A percentile compares a stretch with the other conserved stretches of the same genome.
Evolutionary conservation across 768 basidiomycete genomes (phyloP).

Genomic region (Agrocybe pediades): DNA sequence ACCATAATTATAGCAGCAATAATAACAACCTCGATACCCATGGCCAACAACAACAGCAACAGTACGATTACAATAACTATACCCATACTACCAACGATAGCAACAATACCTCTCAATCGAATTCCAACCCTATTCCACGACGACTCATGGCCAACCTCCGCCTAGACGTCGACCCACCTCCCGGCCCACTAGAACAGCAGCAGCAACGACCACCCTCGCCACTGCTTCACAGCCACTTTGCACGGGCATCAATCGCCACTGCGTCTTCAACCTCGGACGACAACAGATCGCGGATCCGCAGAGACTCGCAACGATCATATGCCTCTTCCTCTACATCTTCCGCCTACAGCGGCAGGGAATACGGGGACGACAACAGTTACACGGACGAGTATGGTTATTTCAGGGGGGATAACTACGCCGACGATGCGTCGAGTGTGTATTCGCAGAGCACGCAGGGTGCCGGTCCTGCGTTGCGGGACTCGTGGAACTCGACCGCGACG

Average conservation of each 20-base stretch:
- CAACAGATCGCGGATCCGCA: slow-evolving; percentile 38
- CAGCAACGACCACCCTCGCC: slow-evolving; percentile 36
- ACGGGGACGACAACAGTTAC: slow-evolving; percentile 2
- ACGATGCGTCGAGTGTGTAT: slow-evolving; percentile 46
- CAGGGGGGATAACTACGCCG: slow-evolving; percentile 13
- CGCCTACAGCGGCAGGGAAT: slow-evolving; percentile 3
- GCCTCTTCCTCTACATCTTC: too few species aligned
- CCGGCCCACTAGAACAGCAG: not conserved
- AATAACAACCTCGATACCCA: too few species aligned
- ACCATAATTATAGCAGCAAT: not conserved
- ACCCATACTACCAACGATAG: not conserved
- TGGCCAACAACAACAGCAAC: not conserved
- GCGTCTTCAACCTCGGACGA: slow-evolving; percentile 34
- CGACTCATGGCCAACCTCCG: slow-evolving; percentile 10
- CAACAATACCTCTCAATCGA: not conserved
- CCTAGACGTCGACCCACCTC: slow-evolving; percentile 2
- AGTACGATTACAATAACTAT: not conserved
- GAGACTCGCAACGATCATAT: too few species aligned
- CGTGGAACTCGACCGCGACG: slow-evolving; percentile 37
- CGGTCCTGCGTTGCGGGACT: slow-evolving; percentile 35
- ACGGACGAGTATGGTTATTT: slow-evolving; percentile 5
- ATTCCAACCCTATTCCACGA: not conserved
- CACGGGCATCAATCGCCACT: slow-evolving; percentile 43
- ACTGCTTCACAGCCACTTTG: slow-evolving; percentile 49
- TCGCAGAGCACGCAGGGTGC: slow-evolving; percentile 25